These are phyloP conservation scores for Diaporthe citrichinensis DNA, from an alignment of 2,329 filamentous ascomycete species.

Conservation along the genomic window DNA sequence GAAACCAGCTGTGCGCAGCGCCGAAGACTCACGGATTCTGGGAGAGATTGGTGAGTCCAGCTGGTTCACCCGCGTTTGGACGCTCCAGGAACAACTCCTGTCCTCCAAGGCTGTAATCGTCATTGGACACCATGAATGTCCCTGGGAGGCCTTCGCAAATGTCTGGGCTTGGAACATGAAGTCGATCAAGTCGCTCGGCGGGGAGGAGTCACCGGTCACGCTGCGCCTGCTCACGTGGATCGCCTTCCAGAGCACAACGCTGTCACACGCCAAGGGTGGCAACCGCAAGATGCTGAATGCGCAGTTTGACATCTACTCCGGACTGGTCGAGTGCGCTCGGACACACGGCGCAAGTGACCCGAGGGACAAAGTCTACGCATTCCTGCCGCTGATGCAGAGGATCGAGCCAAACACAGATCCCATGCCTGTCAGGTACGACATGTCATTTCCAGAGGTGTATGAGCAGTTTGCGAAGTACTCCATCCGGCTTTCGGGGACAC, in stretches of 20 bases:
- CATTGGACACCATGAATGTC: neutral
- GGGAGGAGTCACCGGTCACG: neutral
- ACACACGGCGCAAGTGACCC: slow-evolving; percentile 3
- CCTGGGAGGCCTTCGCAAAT: slow-evolving; percentile 12
- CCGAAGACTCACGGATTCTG: neutral
- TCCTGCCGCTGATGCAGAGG: slow-evolving; percentile 11
- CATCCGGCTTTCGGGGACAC: neutral
- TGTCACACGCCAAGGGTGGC: neutral
- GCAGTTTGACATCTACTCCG: slow-evolving; percentile 11
- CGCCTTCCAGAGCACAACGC: neutral
- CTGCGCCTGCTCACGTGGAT: slow-evolving; percentile 8
- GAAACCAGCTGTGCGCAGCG: neutral
- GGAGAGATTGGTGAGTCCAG: neutral
- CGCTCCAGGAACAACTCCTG: slow-evolving; percentile 1
- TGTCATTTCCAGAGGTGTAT: neutral
- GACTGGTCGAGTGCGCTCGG: neutral
- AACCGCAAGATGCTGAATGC: slow-evolving; percentile 1
- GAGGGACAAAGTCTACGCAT: slow-evolving; percentile 7
- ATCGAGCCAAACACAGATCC: neutral
- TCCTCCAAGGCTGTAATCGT: slow-evolving; percentile 15
- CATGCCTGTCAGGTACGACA: slow-evolving; percentile 9
- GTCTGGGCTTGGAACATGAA: slow-evolving; percentile 17
- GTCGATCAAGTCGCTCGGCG: slow-evolving; percentile 8
- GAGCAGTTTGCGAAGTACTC: slow-evolving; percentile 20
- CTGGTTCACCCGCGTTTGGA: slow-evolving; percentile 24